Percentiles rank a stretch among this genome's conserved stretches.
phyloP scores from a whole-genome alignment of 208 protist genomes.

The Crithidia thermophila region DNA sequence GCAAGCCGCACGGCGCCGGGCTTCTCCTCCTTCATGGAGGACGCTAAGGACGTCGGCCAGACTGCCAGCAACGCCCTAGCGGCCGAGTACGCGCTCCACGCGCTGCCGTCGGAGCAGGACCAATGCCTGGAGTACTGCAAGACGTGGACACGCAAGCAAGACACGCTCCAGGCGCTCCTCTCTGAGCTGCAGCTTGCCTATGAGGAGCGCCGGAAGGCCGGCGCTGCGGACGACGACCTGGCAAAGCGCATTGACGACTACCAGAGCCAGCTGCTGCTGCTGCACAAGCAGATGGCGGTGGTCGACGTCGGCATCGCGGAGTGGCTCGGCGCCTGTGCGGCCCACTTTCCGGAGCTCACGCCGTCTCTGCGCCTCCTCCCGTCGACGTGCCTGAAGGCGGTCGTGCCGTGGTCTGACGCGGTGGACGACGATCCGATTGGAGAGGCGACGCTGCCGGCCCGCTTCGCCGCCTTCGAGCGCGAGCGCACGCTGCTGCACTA shows the following conservation, averaged over 20 bases:
- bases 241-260: slow-evolving; percentile 29
- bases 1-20: slow-evolving; percentile 16
- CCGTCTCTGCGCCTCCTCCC: slow-evolving; percentile 40
- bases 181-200: slow-evolving; percentile 44
- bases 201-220: background rate
- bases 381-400: slow-evolving; percentile 41
- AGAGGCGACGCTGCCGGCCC: slow-evolving; percentile 9
- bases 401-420: slow-evolving; percentile 13
- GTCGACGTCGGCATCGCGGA: slow-evolving; percentile 50
- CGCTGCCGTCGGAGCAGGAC: slow-evolving; percentile 35
- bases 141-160: slow-evolving; percentile 45
- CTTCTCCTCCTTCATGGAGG: slow-evolving; percentile 40
- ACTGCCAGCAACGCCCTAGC: slow-evolving; percentile 70
- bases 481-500: slow-evolving; percentile 71
- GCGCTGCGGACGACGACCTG: background rate
- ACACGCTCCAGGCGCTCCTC: slow-evolving; percentile 41
- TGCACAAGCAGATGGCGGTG: slow-evolving; percentile 47
- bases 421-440: background rate
- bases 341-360: slow-evolving; percentile 59
- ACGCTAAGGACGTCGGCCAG: slow-evolving; percentile 60
- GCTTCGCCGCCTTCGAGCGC: slow-evolving; percentile 60
- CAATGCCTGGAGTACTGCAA: slow-evolving; percentile 60
- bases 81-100: slow-evolving; percentile 48
- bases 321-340: slow-evolving; percentile 48
- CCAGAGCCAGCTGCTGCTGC: slow-evolving; percentile 30